A percentile compares a stretch with the other conserved stretches of the same genome.
phyloP scores from a whole-genome alignment of 2,329 filamentous ascomycete genomes.

The Dactylellina leptospora region DNA sequence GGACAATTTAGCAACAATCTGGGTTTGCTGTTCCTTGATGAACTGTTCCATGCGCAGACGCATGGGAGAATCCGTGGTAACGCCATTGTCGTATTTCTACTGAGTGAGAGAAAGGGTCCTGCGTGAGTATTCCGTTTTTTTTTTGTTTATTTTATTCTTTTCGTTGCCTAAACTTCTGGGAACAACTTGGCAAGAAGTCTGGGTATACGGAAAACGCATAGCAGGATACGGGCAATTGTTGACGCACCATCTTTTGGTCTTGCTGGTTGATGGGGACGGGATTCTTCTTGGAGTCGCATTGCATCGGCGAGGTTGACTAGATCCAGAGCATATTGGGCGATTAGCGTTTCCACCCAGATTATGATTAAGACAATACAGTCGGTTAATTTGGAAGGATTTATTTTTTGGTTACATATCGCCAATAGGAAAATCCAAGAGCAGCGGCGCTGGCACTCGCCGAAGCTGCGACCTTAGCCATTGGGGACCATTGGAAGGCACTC shows the following conservation, averaged over 20 bases:
- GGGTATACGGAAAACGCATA: too few relatives aligned
- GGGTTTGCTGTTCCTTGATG: slow-evolving; percentile 89
- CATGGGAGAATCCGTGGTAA: slow-evolving; percentile 86
- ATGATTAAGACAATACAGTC: background rate
- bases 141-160: too few relatives aligned
- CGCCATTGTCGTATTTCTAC: slow-evolving; percentile 77
- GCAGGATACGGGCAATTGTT: slow-evolving; percentile 63
- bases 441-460: slow-evolving; percentile 13
- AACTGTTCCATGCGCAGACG: slow-evolving; percentile 96
- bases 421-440: slow-evolving; percentile 42
- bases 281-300: slow-evolving; percentile 50
- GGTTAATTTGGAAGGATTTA: background rate
- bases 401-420: slow-evolving; percentile 29
- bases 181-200: too few relatives aligned
- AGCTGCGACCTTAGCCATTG: slow-evolving; percentile 28
- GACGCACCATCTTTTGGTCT: slow-evolving; percentile 49
- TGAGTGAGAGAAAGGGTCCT: too few relatives aligned
- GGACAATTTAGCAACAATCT: slow-evolving; percentile 84
- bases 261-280: slow-evolving; percentile 41
- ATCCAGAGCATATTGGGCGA: background rate
- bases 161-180: too few relatives aligned
- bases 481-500: slow-evolving; percentile 19
- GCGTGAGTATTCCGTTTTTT: too few relatives aligned
- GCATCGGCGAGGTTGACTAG: slow-evolving; percentile 30
- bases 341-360: background rate